These are phyloP conservation scores for Neoscytalidium dimidiatum DNA, from an alignment of 2,329 filamentous ascomycete species.

Conservation along the genomic window DNA sequence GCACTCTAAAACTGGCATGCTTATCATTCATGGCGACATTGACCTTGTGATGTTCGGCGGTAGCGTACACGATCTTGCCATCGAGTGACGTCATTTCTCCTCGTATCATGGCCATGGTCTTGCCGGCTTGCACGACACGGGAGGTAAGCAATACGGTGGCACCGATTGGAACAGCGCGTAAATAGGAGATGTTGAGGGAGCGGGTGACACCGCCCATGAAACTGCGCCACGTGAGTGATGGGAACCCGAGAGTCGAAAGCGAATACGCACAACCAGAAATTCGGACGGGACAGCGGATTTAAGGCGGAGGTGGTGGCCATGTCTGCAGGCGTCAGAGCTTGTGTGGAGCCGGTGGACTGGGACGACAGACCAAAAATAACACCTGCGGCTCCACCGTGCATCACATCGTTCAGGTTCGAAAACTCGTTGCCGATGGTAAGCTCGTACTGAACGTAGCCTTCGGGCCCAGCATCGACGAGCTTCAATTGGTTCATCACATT, in stretches of 20 bases:
- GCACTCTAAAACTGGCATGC: conserved; percentile 41
- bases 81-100: conserved; percentile 53
- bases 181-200: conserved; percentile 53
- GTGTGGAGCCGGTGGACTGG: neutral
- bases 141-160: conserved; percentile 47
- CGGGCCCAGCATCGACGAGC: conserved; percentile 37
- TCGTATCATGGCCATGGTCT: conserved; percentile 55
- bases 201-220: conserved; percentile 55
- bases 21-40: conserved; percentile 43
- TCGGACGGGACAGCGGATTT: conserved; percentile 50
- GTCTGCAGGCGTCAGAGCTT: conserved; percentile 23
- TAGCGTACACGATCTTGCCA: conserved; percentile 50
- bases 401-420: conserved; percentile 45
- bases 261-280: conserved; percentile 49
- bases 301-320: conserved; percentile 52
- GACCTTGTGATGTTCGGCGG: conserved; percentile 57
- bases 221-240: conserved; percentile 21
- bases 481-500: conserved; percentile 40
- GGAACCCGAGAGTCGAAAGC: neutral
- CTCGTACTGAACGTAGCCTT: conserved; percentile 38
- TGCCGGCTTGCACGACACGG: conserved; percentile 49
- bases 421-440: conserved; percentile 36
- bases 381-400: conserved; percentile 43
- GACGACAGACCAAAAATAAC: conserved; percentile 35
- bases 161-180: conserved; percentile 51